Evolutionary conservation across 176 grass and related monocot species (phyloP).

Genomic region (Triticum urartu): DNA sequence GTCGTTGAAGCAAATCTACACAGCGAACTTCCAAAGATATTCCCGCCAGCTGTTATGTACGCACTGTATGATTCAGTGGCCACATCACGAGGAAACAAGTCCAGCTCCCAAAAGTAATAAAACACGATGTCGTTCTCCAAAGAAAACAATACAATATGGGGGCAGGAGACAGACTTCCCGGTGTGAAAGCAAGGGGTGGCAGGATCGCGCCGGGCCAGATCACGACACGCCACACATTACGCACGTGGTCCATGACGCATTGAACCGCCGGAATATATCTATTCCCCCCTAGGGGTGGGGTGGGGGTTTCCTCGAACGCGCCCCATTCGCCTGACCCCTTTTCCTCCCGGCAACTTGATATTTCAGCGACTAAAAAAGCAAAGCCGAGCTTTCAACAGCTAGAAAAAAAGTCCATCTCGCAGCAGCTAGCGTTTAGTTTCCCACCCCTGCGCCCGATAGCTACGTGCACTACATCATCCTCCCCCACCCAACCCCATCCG

Average conservation of each 20-base stretch:
- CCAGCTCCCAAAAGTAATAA: background rate
- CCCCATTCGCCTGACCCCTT: background rate
- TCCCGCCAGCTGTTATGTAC: background rate
- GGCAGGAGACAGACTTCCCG: background rate
- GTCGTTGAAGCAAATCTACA: background rate
- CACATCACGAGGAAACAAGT: background rate
- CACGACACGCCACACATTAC: background rate
- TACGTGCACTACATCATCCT: constrained; percentile 15
- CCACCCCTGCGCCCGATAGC: background rate
- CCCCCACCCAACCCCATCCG: constrained; percentile 35
- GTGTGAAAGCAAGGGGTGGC: background rate
- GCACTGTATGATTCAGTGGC: too few relatives aligned
- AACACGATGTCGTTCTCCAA: background rate
- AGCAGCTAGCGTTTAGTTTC: constrained; percentile 24
- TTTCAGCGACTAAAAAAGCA: background rate
- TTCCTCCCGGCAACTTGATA: background rate
- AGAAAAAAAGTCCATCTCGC: background rate
- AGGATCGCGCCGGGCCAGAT: background rate
- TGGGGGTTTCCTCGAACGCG: background rate
- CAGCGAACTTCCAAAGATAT: background rate
- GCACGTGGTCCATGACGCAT: constrained; percentile 37
- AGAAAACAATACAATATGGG: background rate
- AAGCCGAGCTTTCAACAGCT: background rate
- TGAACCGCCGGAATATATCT: background rate
- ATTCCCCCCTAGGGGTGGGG: background rate